Evolutionary conservation across 1,284 basidiomycete genomes (phyloP), one percentile per base, ranked within the genome.

Genomic region (Ganoderma boninense): DNA sequence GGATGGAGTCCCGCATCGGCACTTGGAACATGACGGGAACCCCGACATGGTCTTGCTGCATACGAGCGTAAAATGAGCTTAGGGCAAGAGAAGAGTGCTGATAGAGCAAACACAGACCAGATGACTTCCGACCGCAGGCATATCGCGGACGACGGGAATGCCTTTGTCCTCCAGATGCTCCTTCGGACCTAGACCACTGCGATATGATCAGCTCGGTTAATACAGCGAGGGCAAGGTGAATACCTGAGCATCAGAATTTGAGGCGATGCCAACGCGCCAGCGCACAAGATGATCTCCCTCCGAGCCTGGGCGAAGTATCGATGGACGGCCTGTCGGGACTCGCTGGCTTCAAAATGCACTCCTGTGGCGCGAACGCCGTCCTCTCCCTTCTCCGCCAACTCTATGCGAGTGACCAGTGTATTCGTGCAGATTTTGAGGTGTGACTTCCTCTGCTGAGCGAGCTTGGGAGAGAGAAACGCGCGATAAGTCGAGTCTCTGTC

Each of bases 201-300:
- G 60, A 44, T 59, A 5, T 44, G 2, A n/a, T 16, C 2, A 38
- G 4, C 14, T 29, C 29, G 10, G 32, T 4, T 4, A 23, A n/a
- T 49, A 6, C 20, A 18, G n/a, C 46, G 20, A 49, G 20, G n/a
- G 64, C 26, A 29, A 29, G 62, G 6, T 40, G 4, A 32, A 2
- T 62, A 69, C 80, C 82, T 84, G 20, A 82, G 66, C 77, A 81
- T 77, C 11, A 83, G 69, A 4, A 83, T 65, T 40, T 80, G 78
- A 0, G 82, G 82, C 26, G 78, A 78, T 0, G 76, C 79, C 35
- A 83, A 69, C 0, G 81, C 76, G 10, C 82, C 83, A 20, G 76
- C 75, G 64, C 74, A 80, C 35, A 83, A 35, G 18, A 83, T 70
- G 7, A 83, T 76, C 67, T 82, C 80, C 49, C 75, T 69, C 10